phyloP scores from a whole-genome alignment of 2,329 filamentous ascomycete species.

The Cladosporium sp. region DNA sequence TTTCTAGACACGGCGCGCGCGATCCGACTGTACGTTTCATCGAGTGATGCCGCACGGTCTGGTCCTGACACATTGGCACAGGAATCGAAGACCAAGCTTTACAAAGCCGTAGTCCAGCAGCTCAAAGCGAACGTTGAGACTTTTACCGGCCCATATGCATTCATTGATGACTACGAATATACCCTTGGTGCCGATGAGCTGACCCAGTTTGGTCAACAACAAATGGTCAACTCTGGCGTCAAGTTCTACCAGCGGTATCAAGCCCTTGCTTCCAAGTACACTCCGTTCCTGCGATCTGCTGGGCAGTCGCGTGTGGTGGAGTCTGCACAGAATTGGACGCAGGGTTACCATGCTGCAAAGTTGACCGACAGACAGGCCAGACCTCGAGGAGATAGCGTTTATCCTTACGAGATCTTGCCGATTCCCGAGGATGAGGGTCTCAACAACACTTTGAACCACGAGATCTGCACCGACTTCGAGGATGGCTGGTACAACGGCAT shows the following conservation, averaged over 20 bases:
- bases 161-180: slow-evolving; percentile 70
- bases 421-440: slow-evolving; percentile 62
- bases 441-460: slow-evolving; percentile 82
- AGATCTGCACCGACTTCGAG: slow-evolving; percentile 68
- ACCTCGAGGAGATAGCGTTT: slow-evolving; percentile 36
- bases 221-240: slow-evolving; percentile 70
- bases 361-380: slow-evolving; percentile 36
- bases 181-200: slow-evolving; percentile 65
- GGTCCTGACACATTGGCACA: neutral
- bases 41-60: no score
- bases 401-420: slow-evolving; percentile 57
- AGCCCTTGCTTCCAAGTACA: slow-evolving; percentile 51
- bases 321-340: slow-evolving; percentile 71
- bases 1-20: slow-evolving; percentile 81
- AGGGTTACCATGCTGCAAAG: slow-evolving; percentile 64
- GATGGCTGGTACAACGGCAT: slow-evolving; percentile 48
- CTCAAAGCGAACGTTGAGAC: slow-evolving; percentile 56
- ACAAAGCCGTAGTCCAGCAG: slow-evolving; percentile 59
- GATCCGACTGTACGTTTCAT: slow-evolving; percentile 60
- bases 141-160: slow-evolving; percentile 63
- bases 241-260: slow-evolving; percentile 73
- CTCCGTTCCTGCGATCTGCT: slow-evolving; percentile 69
- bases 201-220: slow-evolving; percentile 62
- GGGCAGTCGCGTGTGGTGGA: slow-evolving; percentile 67
- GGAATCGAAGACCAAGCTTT: slow-evolving; percentile 58